Evolutionary conservation across 495 filamentous ascomycete species (phyloP).

Genomic region (Penicillium turbatum): DNA sequence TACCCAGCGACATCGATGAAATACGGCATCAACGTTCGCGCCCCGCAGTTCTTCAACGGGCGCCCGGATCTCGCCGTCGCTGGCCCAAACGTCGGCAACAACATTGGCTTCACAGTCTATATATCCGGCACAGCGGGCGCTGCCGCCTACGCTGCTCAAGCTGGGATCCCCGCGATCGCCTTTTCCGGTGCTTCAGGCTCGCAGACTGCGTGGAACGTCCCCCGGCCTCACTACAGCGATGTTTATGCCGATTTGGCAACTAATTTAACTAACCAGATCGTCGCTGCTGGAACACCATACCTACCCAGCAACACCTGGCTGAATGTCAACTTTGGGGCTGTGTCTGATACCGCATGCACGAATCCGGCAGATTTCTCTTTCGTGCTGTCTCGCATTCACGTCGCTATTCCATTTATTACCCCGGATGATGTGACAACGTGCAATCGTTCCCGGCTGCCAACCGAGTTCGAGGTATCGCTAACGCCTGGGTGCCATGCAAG

Average conservation of each 20-base stretch:
- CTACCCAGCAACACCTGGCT: conserved; percentile 56
- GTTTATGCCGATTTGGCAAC: conserved; percentile 59
- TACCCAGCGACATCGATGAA: conserved; percentile 62
- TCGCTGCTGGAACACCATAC: conserved; percentile 55
- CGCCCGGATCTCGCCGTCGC: conserved; percentile 56
- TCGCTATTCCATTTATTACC: conserved; percentile 46
- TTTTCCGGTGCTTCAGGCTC: conserved; percentile 53
- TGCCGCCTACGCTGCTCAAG: conserved; percentile 52
- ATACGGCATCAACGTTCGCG: conserved; percentile 55
- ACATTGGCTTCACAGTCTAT: conserved; percentile 48
- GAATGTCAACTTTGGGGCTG: conserved; percentile 62
- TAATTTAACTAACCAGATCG: conserved; percentile 49
- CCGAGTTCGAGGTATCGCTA: conserved; percentile 47
- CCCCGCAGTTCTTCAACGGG: conserved; percentile 47
- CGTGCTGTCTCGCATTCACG: conserved; percentile 55
- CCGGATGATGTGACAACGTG: conserved; percentile 53
- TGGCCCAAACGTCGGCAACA: conserved; percentile 60
- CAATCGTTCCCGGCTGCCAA: conserved; percentile 52
- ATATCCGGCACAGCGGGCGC: conserved; percentile 63
- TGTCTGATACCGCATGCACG: conserved; percentile 43
- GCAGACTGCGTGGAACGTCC: conserved; percentile 48
- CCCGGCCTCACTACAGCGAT: conserved; percentile 44
- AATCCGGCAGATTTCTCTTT: conserved; percentile 51
- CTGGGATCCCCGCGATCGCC: conserved; percentile 58
- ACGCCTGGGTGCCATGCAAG: conserved; percentile 54